These are phyloP conservation scores for Dentipellis fragilis DNA, from an alignment of 768 basidiomycete genomes.

Conservation along the genomic window DNA sequence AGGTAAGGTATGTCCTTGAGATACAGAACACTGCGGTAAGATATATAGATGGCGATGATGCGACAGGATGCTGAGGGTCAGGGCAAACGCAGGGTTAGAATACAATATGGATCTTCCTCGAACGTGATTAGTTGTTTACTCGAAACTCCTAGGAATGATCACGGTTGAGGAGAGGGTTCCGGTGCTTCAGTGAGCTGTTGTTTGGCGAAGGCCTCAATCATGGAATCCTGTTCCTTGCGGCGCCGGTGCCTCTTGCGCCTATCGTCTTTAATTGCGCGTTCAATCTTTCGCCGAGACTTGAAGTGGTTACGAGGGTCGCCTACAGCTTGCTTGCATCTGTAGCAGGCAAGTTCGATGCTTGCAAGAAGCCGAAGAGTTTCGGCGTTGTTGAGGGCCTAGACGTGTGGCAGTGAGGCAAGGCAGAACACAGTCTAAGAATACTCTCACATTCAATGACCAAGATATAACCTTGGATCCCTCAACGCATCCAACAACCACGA, in stretches of 20 bases:
- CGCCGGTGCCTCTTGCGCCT: constrained; percentile 65
- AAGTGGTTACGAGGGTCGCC: constrained; percentile 56
- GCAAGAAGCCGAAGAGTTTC: constrained; percentile 76
- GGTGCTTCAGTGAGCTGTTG: constrained; percentile 26
- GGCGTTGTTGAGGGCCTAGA: constrained; percentile 69
- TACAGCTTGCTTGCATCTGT: constrained; percentile 60
- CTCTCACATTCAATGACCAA: constrained; percentile 73
- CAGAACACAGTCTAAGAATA: neutral
- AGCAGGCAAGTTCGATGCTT: constrained; percentile 78
- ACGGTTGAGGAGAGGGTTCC: neutral
- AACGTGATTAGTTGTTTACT: neutral
- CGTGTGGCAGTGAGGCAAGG: neutral
- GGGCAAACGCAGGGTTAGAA: neutral
- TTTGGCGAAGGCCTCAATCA: constrained; percentile 70
- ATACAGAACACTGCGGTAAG: neutral
- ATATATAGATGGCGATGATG: neutral
- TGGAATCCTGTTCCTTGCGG: constrained; percentile 75
- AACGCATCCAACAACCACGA: constrained; percentile 74
- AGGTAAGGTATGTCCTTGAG: neutral
- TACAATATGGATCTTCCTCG: neutral
- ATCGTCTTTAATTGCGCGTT: constrained; percentile 80
- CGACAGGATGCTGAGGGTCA: neutral
- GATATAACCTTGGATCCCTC: constrained; percentile 67
- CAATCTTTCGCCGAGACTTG: constrained; percentile 61
- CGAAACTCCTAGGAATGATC: neutral